phyloP scores from a whole-genome alignment of 345 rosid species.

The Eucalyptus tenuipes region DNA sequence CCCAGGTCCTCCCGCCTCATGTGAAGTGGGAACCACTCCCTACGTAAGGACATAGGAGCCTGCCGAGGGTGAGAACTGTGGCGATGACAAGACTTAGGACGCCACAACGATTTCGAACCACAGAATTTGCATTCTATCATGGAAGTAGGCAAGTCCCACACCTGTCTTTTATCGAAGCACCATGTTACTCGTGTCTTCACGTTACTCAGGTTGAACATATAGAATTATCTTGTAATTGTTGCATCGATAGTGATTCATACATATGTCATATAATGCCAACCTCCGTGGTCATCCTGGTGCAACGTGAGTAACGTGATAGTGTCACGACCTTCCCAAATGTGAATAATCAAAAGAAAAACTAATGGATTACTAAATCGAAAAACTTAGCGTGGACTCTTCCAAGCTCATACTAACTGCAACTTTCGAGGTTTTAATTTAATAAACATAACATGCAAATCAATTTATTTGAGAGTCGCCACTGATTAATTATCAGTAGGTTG shows the following conservation, averaged over 20 bases:
- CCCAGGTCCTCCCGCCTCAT: neutral
- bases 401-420: no score
- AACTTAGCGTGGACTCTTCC: no score
- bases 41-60: neutral
- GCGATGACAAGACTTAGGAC: neutral
- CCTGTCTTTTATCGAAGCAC: neutral
- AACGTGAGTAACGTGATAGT: neutral
- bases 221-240: neutral
- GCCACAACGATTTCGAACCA: neutral
- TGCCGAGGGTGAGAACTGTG: no score
- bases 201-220: neutral
- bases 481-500: no score
- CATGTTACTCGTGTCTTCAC: neutral
- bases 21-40: neutral
- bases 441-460: neutral
- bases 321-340: neutral
- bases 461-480: neutral
- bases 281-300: neutral
- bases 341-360: neutral
- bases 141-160: neutral
- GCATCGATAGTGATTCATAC: neutral
- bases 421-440: no score
- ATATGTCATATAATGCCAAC: neutral
- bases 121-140: neutral
- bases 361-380: neutral